Percentiles rank a stretch among this genome's conserved stretches.
phyloP scores from a whole-genome alignment of 495 filamentous ascomycete species.

The Talaromyces adpressus region DNA sequence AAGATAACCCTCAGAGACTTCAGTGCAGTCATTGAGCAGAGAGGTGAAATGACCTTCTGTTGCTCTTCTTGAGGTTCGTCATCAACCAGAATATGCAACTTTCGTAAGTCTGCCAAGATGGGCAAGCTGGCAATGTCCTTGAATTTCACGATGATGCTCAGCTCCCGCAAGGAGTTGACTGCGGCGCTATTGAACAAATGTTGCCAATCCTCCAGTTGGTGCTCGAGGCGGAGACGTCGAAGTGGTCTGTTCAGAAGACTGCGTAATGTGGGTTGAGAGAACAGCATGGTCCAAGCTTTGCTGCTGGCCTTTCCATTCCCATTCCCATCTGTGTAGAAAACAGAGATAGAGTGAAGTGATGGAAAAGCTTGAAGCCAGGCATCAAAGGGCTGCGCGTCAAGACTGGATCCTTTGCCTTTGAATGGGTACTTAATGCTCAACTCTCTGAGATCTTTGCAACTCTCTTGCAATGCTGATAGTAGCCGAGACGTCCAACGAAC shows the following conservation, averaged over 20 bases:
- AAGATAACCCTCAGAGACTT: slow-evolving; percentile 1
- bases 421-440: not conserved
- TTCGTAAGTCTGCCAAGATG: not conserved
- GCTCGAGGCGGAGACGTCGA: not conserved
- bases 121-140: not conserved
- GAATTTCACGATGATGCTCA: not conserved
- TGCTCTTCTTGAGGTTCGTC: not conserved
- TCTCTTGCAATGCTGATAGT: not conserved
- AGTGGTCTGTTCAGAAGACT: not conserved
- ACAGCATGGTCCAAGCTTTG: not conserved
- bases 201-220: not conserved
- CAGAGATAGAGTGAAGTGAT: not conserved
- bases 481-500: not conserved
- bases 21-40: not conserved
- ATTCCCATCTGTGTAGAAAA: not conserved
- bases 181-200: not conserved
- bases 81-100: not conserved
- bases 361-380: not conserved
- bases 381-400: not conserved
- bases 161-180: not conserved
- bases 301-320: not conserved
- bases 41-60: not conserved
- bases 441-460: not conserved
- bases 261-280: not conserved
- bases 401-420: not conserved